Evolutionary conservation across 495 filamentous ascomycete species (phyloP).

Genomic region (Trichoderma erinaceum): DNA sequence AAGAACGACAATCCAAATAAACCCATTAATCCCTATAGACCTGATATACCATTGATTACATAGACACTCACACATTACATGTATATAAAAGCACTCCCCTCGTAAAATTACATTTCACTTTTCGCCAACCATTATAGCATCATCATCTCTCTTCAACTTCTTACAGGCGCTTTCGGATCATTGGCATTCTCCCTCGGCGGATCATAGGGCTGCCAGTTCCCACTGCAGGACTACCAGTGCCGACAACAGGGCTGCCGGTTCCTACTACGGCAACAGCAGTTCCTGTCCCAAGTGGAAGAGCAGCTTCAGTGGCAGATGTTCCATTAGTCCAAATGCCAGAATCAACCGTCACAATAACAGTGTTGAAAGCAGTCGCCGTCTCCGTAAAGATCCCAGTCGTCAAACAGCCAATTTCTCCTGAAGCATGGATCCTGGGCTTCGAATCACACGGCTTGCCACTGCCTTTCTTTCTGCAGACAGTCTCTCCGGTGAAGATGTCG

Average conservation of each 20-base stretch:
- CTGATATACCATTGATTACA: too few relatives aligned
- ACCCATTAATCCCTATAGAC: too few relatives aligned
- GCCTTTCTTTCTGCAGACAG: constrained; percentile 2
- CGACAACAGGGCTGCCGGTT: background rate
- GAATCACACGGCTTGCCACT: constrained; percentile 6
- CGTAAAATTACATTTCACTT: background rate
- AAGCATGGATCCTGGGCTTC: background rate
- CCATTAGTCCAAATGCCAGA: background rate
- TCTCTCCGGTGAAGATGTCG: constrained; percentile 14
- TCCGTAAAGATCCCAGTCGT: background rate
- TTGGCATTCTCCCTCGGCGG: background rate
- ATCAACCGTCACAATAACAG: background rate
- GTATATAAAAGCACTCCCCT: background rate
- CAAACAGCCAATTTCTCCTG: background rate
- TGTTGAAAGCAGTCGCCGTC: constrained; percentile 12
- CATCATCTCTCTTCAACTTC: background rate
- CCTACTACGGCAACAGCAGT: background rate
- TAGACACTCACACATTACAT: too few relatives aligned
- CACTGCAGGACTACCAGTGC: too few relatives aligned
- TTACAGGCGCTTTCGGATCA: background rate
- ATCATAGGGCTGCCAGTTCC: background rate
- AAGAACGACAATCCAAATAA: too few relatives aligned
- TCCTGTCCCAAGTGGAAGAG: background rate
- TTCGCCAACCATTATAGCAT: background rate
- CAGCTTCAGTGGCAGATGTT: background rate